phyloP scores from a whole-genome alignment of 495 filamentous ascomycete species.

The Apodospora peruviana region DNA sequence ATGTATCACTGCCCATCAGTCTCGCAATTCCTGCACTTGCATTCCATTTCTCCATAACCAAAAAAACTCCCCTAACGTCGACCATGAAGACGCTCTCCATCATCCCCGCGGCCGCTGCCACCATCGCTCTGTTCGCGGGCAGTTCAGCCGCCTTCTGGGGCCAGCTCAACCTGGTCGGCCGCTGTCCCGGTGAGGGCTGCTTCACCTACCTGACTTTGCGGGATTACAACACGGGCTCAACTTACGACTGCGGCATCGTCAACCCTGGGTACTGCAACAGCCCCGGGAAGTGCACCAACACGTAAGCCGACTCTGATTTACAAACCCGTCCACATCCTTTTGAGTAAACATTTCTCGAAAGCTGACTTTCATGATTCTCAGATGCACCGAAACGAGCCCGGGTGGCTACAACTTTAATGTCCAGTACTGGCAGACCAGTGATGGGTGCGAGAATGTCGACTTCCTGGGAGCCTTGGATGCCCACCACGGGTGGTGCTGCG shows the following conservation, averaged over 20 bases:
- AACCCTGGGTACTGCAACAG: neutral
- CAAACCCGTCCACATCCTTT: too few species aligned
- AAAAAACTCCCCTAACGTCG: too few species aligned
- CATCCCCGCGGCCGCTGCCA: too few species aligned
- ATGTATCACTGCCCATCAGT: too few species aligned
- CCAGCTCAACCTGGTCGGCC: neutral
- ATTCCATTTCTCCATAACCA: too few species aligned
- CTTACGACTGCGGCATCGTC: neutral
- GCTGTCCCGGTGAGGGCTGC: neutral
- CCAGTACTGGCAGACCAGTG: constrained; percentile 1
- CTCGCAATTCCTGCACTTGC: too few species aligned
- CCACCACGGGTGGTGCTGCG: neutral
- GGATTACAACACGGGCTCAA: neutral
- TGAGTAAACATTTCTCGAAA: too few species aligned
- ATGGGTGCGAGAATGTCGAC: neutral
- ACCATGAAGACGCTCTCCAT: too few species aligned
- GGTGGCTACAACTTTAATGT: neutral
- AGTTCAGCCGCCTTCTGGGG: neutral
- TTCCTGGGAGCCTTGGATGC: neutral
- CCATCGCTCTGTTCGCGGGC: neutral
- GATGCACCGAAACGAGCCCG: neutral
- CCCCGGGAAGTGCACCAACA: neutral
- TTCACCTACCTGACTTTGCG: neutral
- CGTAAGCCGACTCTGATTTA: too few species aligned
- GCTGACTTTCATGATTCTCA: neutral